Conservation (phyloP, 306 rosid genomes). For the Gleditsia sinensis region DNA sequence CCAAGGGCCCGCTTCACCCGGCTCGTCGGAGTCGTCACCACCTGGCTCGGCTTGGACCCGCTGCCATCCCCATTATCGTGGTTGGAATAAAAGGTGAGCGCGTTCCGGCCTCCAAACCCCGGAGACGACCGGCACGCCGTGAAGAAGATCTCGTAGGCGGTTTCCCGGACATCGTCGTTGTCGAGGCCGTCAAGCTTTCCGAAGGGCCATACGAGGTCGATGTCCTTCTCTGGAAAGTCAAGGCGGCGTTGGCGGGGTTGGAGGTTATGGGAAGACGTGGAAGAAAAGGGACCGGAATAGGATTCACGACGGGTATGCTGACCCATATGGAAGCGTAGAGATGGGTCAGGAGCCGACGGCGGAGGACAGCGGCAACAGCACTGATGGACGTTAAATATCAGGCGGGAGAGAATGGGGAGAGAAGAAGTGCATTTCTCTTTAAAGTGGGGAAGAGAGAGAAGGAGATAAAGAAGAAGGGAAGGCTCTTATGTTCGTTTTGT, state of each 20-base stretch:
- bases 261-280: slow-evolving; percentile 20
- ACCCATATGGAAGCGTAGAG: slow-evolving; percentile 56
- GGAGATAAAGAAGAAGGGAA: neutral
- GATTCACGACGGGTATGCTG: slow-evolving; percentile 79
- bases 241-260: neutral
- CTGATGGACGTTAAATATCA: slow-evolving; percentile 24
- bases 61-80: slow-evolving; percentile 17
- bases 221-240: slow-evolving; percentile 15
- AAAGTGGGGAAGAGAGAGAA: slow-evolving; percentile 13
- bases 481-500: slow-evolving; percentile 7
- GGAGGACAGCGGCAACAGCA: slow-evolving; percentile 13
- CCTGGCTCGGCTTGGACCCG: slow-evolving; percentile 34
- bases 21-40: slow-evolving; percentile 77
- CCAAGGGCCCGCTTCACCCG: slow-evolving; percentile 79
- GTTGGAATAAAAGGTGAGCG: slow-evolving; percentile 51
- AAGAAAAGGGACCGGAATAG: slow-evolving; percentile 45
- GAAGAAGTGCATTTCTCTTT: slow-evolving; percentile 14
- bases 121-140: slow-evolving; percentile 81
- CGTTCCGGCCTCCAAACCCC: slow-evolving; percentile 75
- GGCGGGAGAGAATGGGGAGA: slow-evolving; percentile 40
- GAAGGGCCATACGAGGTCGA: slow-evolving; percentile 61
- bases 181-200: slow-evolving; percentile 51
- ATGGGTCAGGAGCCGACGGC: slow-evolving; percentile 35
- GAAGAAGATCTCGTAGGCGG: slow-evolving; percentile 92
- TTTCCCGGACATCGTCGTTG: slow-evolving; percentile 64